Conservation (phyloP, 164 flowering plant genomes). For the Magnolia officinalis region DNA sequence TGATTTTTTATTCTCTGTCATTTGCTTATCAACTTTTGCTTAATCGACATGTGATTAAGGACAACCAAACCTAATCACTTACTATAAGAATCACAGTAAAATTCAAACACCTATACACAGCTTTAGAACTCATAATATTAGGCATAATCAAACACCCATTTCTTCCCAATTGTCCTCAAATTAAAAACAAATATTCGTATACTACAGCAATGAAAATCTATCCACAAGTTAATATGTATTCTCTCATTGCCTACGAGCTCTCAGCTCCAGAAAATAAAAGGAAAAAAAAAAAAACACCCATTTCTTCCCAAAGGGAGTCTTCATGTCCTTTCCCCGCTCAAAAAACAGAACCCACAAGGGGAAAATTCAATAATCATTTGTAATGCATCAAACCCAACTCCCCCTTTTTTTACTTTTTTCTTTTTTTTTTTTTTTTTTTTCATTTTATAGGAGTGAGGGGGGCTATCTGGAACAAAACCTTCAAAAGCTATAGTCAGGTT, state of each 20-base stretch:
- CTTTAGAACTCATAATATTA: not conserved
- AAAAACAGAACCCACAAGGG: constrained; percentile 12
- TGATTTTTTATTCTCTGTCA: not conserved
- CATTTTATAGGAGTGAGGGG: not conserved
- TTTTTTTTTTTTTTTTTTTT: no score
- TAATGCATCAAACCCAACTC: constrained; percentile 1
- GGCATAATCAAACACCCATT: not conserved
- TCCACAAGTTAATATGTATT: constrained; percentile 12
- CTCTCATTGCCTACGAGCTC: constrained; percentile 5
- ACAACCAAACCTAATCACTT: not conserved
- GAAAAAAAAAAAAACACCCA: constrained; percentile 1
- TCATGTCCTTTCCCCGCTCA: not conserved
- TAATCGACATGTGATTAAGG: no score
- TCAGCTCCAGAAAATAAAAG: not conserved
- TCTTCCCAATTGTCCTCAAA: constrained; percentile 1
- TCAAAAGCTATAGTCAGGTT: constrained; percentile 58
- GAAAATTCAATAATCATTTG: constrained; percentile 10
- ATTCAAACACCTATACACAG: not conserved
- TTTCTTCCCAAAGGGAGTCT: no score
- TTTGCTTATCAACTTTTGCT: not conserved
- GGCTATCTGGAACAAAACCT: not conserved
- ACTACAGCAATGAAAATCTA: constrained; percentile 4
- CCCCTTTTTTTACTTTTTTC: no score
- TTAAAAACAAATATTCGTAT: not conserved
- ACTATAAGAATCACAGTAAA: not conserved